Percentiles rank a stretch among this genome's conserved stretches.
Evolutionary conservation across 2,329 filamentous ascomycete species (phyloP).

Genomic region (Fusarium annulatum): DNA sequence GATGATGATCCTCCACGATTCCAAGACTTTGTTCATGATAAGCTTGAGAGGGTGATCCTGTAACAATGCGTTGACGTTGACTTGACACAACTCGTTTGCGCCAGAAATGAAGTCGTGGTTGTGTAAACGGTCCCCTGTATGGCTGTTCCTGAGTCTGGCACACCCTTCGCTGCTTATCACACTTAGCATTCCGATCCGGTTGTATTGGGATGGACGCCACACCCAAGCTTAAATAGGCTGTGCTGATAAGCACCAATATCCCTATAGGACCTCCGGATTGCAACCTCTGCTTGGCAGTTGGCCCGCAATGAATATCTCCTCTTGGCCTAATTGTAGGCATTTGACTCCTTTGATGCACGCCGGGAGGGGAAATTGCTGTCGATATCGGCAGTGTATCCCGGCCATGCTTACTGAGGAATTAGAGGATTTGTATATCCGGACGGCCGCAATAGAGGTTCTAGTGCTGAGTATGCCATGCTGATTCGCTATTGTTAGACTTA

Average conservation of each 20-base stretch:
- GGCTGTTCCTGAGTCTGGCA: conserved; percentile 31
- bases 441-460: background rate
- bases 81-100: background rate
- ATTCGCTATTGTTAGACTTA: conserved; percentile 8
- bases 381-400: conserved; percentile 1
- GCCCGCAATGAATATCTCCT: conserved; percentile 21
- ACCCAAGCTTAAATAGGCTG: conserved; percentile 34
- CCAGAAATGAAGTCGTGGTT: conserved; percentile 4
- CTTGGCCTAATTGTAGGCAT: conserved; percentile 24
- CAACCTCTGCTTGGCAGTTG: conserved; percentile 36
- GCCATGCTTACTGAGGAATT: background rate
- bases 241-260: conserved; percentile 42
- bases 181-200: conserved; percentile 28
- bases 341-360: background rate
- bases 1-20: conserved; percentile 7
- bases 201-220: conserved; percentile 32
- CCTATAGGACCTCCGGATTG: conserved; percentile 31
- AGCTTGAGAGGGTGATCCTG: background rate
- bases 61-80: background rate
- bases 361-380: background rate
- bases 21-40: conserved; percentile 5
- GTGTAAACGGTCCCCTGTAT: conserved; percentile 10
- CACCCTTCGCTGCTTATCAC: conserved; percentile 34
- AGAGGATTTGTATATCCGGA: background rate
- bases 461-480: background rate